Percentiles rank a stretch among this genome's conserved stretches.
These are phyloP conservation scores for Closterium sp. DNA, from an alignment of 139 green algal species.

Conservation along the genomic window DNA sequence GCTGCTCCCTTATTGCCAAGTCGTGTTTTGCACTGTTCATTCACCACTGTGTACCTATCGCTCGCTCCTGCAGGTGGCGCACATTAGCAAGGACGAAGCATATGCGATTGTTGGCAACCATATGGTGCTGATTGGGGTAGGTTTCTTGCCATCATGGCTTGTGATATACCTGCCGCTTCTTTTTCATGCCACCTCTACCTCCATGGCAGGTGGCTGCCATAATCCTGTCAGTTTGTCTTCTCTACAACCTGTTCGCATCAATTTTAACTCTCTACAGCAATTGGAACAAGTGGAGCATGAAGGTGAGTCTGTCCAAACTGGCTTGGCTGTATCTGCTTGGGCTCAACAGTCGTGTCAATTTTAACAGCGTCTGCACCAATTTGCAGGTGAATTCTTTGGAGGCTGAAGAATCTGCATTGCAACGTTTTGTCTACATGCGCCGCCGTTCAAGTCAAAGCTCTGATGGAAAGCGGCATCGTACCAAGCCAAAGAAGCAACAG, in stretches of 20 bases:
- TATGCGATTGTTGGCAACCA: neutral
- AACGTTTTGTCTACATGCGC: neutral
- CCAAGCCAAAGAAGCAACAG: conserved; percentile 5
- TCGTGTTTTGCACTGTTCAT: neutral
- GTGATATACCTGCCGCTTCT: neutral
- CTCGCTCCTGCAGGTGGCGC: neutral
- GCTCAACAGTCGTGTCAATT: neutral
- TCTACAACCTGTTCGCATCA: neutral
- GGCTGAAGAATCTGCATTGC: neutral
- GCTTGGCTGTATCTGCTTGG: neutral
- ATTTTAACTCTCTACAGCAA: neutral
- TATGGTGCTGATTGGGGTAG: neutral
- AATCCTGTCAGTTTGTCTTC: neutral
- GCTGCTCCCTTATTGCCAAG: neutral
- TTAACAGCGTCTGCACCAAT: neutral
- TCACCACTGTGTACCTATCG: neutral
- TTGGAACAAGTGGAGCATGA: neutral
- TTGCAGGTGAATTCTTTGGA: neutral
- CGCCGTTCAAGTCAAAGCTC: neutral
- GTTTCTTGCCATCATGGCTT: neutral
- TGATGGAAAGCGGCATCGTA: neutral
- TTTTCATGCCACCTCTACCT: neutral
- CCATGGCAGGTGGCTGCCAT: neutral
- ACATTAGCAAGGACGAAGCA: neutral
- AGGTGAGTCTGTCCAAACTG: neutral